These are phyloP conservation scores for Nosema muscidifuracis DNA, from an alignment of 371 early-diverging fungal genomes.

Conservation along the genomic window DNA sequence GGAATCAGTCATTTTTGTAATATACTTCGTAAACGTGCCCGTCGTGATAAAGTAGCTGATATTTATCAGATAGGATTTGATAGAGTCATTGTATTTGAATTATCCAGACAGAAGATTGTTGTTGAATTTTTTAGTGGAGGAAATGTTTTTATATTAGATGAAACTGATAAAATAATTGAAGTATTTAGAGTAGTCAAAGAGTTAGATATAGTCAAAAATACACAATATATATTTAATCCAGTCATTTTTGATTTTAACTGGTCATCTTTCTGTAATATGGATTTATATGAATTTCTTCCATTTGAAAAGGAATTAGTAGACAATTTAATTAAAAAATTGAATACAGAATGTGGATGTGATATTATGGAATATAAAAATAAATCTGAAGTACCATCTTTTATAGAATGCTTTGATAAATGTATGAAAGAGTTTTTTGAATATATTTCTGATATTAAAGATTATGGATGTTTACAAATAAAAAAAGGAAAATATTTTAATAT, in stretches of 20 bases:
- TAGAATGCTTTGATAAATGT: constrained; percentile 36
- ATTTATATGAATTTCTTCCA: constrained; percentile 36
- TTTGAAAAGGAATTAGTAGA: constrained; percentile 45
- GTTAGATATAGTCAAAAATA: constrained; percentile 46
- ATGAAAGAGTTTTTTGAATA: constrained; percentile 21
- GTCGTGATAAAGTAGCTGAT: constrained; percentile 51
- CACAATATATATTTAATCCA: constrained; percentile 51
- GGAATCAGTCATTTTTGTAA: constrained; percentile 61
- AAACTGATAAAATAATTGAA: constrained; percentile 49
- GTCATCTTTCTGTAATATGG: constrained; percentile 24
- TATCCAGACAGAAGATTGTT: constrained; percentile 50
- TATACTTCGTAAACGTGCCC: constrained; percentile 52
- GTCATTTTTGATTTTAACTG: constrained; percentile 46
- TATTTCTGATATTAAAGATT: constrained; percentile 34
- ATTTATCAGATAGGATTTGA: constrained; percentile 62
- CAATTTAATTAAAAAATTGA: constrained; percentile 12
- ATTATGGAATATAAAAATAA: neutral
- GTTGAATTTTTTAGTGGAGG: constrained; percentile 63
- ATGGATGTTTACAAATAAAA: constrained; percentile 36
- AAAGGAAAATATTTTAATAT: constrained; percentile 35
- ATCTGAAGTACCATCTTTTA: neutral
- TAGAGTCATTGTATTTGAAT: constrained; percentile 59
- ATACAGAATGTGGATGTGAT: neutral
- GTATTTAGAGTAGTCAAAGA: constrained; percentile 50
- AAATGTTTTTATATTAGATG: constrained; percentile 61